Percentiles rank a stretch among this genome's conserved stretches.
phyloP scores from a whole-genome alignment of 2,329 filamentous ascomycete species.

The Aspergillus piperis region DNA sequence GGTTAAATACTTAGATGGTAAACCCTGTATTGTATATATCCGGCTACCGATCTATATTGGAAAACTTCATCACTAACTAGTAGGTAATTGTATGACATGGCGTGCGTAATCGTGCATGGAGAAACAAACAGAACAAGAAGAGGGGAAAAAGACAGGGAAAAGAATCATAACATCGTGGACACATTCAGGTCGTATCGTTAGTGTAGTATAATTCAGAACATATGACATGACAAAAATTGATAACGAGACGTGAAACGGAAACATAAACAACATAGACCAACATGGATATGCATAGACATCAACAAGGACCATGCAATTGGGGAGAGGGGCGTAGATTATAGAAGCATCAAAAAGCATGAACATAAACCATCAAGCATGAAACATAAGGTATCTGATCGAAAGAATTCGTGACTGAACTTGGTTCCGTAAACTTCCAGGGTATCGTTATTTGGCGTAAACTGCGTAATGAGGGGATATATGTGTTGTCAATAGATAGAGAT shows the following conservation, averaged over 20 bases:
- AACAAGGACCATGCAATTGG: no score
- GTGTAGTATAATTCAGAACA: conserved; percentile 10
- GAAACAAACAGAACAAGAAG: no score
- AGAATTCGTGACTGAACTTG: not conserved
- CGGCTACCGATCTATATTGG: not conserved
- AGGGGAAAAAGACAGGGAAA: not conserved
- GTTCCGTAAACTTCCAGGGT: not conserved
- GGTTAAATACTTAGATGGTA: not conserved
- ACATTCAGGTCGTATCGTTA: conserved; percentile 9
- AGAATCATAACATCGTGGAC: conserved; percentile 8
- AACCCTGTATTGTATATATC: not conserved
- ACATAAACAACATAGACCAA: not conserved
- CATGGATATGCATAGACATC: no score
- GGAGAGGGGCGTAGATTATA: no score
- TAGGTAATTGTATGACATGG: not conserved
- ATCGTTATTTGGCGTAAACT: not conserved
- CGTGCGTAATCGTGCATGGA: not conserved
- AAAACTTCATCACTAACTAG: not conserved
- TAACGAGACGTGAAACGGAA: not conserved
- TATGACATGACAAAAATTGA: not conserved
- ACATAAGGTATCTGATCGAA: not conserved
- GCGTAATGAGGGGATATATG: not conserved
- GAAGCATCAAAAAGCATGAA: no score
- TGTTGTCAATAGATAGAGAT: not conserved
- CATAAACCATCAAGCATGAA: no score